Evolutionary conservation across 1,284 basidiomycete species (phyloP).

Genomic region (Austropuccinia psidii): DNA sequence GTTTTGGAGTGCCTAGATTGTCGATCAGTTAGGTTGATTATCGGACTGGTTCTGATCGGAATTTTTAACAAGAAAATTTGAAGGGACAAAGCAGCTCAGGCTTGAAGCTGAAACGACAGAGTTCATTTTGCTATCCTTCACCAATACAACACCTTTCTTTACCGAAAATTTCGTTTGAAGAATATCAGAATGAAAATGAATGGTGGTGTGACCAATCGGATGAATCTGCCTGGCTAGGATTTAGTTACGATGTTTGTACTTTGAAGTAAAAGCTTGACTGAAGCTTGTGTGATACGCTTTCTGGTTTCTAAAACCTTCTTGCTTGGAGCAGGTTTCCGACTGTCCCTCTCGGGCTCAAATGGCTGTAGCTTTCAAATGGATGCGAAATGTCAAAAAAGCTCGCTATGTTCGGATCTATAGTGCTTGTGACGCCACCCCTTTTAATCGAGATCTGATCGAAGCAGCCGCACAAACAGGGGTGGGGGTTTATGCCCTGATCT

Average conservation of each 20-base stretch:
- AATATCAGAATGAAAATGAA: background rate
- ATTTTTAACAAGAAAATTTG: no score
- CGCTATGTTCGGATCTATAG: constrained; percentile 67
- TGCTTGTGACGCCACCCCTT: constrained; percentile 54
- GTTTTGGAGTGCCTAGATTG: no score
- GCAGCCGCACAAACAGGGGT: constrained; percentile 60
- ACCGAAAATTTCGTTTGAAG: background rate
- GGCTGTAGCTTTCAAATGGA: background rate
- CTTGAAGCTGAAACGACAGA: background rate
- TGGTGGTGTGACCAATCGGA: constrained; percentile 28
- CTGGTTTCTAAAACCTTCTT: no score
- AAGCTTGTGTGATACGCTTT: background rate
- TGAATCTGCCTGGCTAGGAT: constrained; percentile 3
- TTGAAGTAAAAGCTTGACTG: background rate
- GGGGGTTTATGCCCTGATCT: constrained; percentile 65
- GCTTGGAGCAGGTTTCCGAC: background rate
- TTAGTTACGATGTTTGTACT: constrained; percentile 9
- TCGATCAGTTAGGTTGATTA: no score
- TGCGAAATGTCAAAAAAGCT: constrained; percentile 43
- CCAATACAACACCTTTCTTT: background rate
- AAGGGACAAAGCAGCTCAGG: no score
- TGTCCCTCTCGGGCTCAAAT: background rate
- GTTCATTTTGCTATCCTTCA: constrained; percentile 6
- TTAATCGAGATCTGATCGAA: constrained; percentile 55
- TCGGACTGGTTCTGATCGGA: no score